Conservation (phyloP, 345 rosid species). For the Citrus hindsii region DNA sequence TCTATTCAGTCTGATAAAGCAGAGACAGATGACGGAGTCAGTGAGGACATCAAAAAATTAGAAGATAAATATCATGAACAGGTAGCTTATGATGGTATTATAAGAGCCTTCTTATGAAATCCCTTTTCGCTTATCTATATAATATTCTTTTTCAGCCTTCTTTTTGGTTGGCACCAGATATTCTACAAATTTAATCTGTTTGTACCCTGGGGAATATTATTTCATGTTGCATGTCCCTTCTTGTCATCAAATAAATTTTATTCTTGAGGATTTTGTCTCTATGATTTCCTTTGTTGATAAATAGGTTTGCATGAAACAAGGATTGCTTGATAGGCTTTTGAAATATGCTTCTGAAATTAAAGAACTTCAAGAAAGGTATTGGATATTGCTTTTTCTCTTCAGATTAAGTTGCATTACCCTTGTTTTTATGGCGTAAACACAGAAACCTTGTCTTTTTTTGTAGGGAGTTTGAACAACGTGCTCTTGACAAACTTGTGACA, state of each 20-base stretch:
- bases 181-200: conserved; percentile 8
- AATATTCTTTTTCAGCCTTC: not conserved
- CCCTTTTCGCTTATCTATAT: not conserved
- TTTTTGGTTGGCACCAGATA: not conserved
- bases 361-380: conserved; percentile 74
- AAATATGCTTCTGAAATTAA: conserved; percentile 58
- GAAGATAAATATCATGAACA: conserved; percentile 58
- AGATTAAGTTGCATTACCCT: conserved; percentile 9
- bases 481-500: conserved; percentile 70
- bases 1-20: conserved; percentile 48
- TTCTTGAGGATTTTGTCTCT: not conserved
- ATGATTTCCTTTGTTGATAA: conserved; percentile 14
- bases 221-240: conserved; percentile 12
- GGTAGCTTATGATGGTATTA: conserved; percentile 46
- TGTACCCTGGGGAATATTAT: not conserved
- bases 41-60: conserved; percentile 51
- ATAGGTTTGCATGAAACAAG: conserved; percentile 73
- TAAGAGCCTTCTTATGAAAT: conserved; percentile 1
- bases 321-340: conserved; percentile 54
- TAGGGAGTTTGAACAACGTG: conserved; percentile 73
- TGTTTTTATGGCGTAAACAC: not conserved
- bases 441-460: conserved; percentile 8
- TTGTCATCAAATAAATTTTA: conserved; percentile 2
- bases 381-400: conserved; percentile 17
- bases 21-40: conserved; percentile 56